phyloP scores from a whole-genome alignment of 371 early-diverging fungal genomes.

The Rhizomucor miehei region DNA sequence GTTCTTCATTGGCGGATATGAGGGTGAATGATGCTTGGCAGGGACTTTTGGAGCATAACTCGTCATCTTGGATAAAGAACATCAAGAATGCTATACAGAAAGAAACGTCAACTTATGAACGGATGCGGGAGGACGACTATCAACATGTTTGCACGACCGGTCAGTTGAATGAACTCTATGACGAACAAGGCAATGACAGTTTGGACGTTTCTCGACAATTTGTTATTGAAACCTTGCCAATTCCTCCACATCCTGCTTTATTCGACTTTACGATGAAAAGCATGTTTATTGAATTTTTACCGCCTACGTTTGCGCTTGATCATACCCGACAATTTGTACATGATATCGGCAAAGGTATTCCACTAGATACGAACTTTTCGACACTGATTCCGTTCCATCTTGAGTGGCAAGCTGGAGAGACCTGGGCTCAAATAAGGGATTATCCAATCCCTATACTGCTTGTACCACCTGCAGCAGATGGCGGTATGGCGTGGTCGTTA shows the following conservation, averaged over 20 bases:
- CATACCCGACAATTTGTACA: conserved; percentile 59
- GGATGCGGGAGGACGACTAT: conserved; percentile 14
- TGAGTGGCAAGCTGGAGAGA: conserved; percentile 34
- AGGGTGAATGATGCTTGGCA: conserved; percentile 55
- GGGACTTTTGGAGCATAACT: conserved; percentile 56
- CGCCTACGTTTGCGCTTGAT: conserved; percentile 45
- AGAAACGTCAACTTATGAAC: conserved; percentile 21
- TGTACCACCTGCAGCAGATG: conserved; percentile 35
- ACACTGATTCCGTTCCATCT: conserved; percentile 59
- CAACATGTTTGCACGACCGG: conserved; percentile 10
- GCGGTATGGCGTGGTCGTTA: conserved; percentile 26
- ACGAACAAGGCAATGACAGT: conserved; percentile 10
- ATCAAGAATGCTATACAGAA: conserved; percentile 23
- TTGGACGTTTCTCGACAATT: conserved; percentile 15
- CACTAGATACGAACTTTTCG: conserved; percentile 48
- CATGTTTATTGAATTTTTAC: conserved; percentile 25
- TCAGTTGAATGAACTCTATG: conserved; percentile 15
- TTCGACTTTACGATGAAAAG: conserved; percentile 37
- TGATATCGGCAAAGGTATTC: conserved; percentile 56
- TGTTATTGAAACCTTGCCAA: conserved; percentile 19
- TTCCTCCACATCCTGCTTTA: conserved; percentile 40
- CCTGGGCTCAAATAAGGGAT: conserved; percentile 56
- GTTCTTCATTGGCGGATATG: conserved; percentile 6
- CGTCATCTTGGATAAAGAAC: conserved; percentile 50
- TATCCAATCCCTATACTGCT: conserved; percentile 53